phyloP scores from a whole-genome alignment of 2,329 filamentous ascomycete species.

The Ceratocystis cubensis region DNA sequence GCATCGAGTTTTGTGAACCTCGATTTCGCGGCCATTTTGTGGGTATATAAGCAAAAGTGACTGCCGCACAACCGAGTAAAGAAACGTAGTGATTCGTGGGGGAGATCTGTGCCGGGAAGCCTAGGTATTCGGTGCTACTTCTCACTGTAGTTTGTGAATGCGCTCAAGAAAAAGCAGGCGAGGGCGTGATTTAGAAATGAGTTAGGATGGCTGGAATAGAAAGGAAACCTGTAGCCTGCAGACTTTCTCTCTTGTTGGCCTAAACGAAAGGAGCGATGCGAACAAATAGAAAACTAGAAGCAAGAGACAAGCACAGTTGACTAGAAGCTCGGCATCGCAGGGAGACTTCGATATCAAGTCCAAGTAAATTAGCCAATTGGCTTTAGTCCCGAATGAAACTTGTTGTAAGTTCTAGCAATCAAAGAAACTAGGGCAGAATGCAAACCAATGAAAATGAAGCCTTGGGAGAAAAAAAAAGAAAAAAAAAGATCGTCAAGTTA shows the following conservation, averaged over 20 bases:
- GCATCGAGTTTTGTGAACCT: constrained; percentile 94
- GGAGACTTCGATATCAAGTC: neutral
- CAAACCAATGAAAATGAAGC: neutral
- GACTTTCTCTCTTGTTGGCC: neutral
- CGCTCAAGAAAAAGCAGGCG: neutral
- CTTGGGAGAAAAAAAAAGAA: too few species aligned
- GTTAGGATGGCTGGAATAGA: neutral
- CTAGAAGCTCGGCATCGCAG: constrained; percentile 2
- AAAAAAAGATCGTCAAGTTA: neutral
- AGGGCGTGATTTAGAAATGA: neutral
- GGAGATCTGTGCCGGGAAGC: constrained; percentile 1
- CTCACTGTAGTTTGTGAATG: neutral
- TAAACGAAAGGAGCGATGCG: neutral
- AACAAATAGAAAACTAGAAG: neutral
- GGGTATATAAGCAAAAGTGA: neutral
- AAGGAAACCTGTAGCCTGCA: constrained; percentile 3
- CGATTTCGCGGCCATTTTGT: constrained; percentile 71
- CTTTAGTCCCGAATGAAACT: neutral
- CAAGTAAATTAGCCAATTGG: neutral
- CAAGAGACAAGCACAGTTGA: neutral
- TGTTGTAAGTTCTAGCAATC: neutral
- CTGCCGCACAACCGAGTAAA: neutral
- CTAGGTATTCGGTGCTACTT: neutral
- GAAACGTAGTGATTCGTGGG: neutral
- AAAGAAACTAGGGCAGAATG: neutral